phyloP scores from a whole-genome alignment of 1,284 basidiomycete species.

The Singerocomus inundabilis region DNA sequence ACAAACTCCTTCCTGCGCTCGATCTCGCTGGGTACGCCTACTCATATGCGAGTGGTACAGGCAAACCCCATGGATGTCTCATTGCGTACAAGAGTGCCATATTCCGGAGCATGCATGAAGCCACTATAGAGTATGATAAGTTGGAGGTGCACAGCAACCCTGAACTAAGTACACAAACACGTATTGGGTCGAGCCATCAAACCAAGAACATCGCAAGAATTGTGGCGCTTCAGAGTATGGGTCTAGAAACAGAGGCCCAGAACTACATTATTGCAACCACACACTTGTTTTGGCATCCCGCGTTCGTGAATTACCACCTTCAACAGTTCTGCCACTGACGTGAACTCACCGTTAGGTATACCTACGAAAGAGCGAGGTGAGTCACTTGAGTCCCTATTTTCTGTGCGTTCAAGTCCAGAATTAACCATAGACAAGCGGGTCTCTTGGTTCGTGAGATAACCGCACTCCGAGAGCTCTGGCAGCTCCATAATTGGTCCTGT shows the following conservation, averaged over 20 bases:
- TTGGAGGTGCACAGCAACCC: slow-evolving; percentile 46
- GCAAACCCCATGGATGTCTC: slow-evolving; percentile 82
- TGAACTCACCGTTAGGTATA: slow-evolving; percentile 52
- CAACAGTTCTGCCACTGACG: background rate
- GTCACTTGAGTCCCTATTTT: background rate
- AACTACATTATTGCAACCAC: slow-evolving; percentile 81
- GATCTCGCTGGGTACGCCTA: slow-evolving; percentile 58
- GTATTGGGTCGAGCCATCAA: slow-evolving; percentile 62
- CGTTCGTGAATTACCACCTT: slow-evolving; percentile 42
- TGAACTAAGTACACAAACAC: slow-evolving; percentile 31
- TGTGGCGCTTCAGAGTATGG: slow-evolving; percentile 55
- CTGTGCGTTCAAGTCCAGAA: background rate
- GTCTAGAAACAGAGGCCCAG: slow-evolving; percentile 33
- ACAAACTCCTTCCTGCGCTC: slow-evolving; percentile 61
- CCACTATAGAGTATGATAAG: slow-evolving; percentile 67
- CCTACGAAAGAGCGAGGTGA: slow-evolving; percentile 84
- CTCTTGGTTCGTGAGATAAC: slow-evolving; percentile 69
- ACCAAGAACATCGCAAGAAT: slow-evolving; percentile 85
- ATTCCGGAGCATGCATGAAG: slow-evolving; percentile 49
- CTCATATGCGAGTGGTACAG: slow-evolving; percentile 62
- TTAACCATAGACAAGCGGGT: slow-evolving; percentile 55
- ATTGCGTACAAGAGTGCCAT: slow-evolving; percentile 62
- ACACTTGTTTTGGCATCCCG: slow-evolving; percentile 93
- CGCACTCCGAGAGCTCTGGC: slow-evolving; percentile 53
- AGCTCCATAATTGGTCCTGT: slow-evolving; percentile 64